These are phyloP conservation scores for Phoma sp. DNA, from an alignment of 2,329 filamentous ascomycete species.

Conservation along the genomic window DNA sequence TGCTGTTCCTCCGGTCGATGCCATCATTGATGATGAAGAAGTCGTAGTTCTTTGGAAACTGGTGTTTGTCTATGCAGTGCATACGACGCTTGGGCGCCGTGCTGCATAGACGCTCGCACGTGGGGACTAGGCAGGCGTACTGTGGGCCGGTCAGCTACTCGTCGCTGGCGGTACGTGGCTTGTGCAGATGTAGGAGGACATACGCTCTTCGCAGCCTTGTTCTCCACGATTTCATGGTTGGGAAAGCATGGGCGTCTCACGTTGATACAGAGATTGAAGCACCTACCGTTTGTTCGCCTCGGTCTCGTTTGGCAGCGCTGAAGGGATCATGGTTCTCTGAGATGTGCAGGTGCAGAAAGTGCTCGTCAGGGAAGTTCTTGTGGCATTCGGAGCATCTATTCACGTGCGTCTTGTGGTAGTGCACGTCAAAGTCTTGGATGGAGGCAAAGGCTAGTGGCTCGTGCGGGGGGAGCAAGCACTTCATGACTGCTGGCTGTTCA, in stretches of 20 bases:
- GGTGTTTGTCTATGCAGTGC: conserved; percentile 93
- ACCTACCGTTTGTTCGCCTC: conserved; percentile 84
- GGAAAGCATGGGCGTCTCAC: not conserved
- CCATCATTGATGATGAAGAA: conserved; percentile 78
- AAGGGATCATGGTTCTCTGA: conserved; percentile 91
- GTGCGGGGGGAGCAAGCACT: conserved; percentile 83
- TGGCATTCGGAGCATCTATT: conserved; percentile 86
- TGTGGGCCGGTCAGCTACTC: conserved; percentile 45
- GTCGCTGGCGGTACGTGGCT: not conserved
- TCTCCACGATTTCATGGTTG: not conserved
- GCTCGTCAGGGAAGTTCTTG: conserved; percentile 85
- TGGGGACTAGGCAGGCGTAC: conserved; percentile 90
- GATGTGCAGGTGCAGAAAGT: conserved; percentile 83
- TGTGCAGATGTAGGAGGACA: not conserved
- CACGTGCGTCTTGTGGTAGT: conserved; percentile 80
- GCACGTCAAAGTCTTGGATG: conserved; percentile 83
- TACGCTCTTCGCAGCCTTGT: not conserved
- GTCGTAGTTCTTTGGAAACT: conserved; percentile 70
- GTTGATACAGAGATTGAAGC: conserved; percentile 3
- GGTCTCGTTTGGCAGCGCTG: conserved; percentile 71
- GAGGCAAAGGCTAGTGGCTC: conserved; percentile 72
- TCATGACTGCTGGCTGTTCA: conserved; percentile 62
- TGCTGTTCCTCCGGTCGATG: conserved; percentile 82
- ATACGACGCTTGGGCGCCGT: conserved; percentile 83
- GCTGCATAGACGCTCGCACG: conserved; percentile 82